Conservation (phyloP, 345 rosid genomes). For the Eucalyptus erythrocorys region DNA sequence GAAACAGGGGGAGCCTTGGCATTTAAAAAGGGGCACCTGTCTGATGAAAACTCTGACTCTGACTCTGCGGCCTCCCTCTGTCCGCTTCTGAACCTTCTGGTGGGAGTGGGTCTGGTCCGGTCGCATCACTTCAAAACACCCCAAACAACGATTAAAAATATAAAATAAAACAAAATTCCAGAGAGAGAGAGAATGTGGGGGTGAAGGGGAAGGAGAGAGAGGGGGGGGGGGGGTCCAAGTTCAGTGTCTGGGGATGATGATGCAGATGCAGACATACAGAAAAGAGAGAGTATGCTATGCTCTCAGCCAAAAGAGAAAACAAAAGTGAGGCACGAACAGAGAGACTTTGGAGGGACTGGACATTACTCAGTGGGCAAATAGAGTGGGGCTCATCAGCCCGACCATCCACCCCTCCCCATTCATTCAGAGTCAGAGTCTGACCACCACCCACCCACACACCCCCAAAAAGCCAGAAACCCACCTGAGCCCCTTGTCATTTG, state of each 20-base stretch:
- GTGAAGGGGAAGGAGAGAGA: not conserved
- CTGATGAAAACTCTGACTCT: not conserved
- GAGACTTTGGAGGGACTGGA: not conserved
- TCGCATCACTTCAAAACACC: not conserved
- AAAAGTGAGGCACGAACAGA: not conserved
- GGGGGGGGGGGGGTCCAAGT: not conserved
- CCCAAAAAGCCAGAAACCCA: not conserved
- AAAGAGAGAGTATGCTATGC: not conserved
- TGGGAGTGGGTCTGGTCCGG: constrained; percentile 6
- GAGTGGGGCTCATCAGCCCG: not conserved
- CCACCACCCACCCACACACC: not conserved
- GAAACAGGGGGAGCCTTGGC: not conserved
- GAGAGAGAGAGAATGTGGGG: not conserved
- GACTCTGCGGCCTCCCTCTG: not conserved
- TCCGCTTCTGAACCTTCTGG: constrained; percentile 7
- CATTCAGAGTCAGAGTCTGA: not conserved
- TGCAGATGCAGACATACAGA: not conserved
- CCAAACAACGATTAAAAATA: too few species aligned
- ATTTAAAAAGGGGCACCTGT: not conserved
- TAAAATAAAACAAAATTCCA: not conserved
- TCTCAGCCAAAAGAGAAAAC: not conserved
- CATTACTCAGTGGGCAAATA: not conserved
- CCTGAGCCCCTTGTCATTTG: not conserved
- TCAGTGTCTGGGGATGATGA: not conserved
- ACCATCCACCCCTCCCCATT: not conserved